Evolutionary conservation across 352 stramenopile species (phyloP).

Genomic region (Globisporangium okanoganense): DNA sequence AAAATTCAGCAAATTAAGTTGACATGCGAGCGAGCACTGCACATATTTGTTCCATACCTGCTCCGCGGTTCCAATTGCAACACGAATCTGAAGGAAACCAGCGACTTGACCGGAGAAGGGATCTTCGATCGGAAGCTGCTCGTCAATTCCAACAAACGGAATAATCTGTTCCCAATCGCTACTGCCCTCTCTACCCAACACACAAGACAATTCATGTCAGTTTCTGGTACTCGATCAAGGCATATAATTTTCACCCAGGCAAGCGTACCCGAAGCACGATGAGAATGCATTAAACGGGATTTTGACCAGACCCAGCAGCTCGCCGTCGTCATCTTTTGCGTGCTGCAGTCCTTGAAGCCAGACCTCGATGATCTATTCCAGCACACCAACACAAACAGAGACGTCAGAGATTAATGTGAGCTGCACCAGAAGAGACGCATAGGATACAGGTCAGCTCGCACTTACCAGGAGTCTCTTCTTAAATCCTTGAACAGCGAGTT

Average conservation of each 20-base stretch:
- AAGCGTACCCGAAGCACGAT: slow-evolving; percentile 25
- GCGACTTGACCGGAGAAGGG: slow-evolving; percentile 29
- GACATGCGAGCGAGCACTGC: background rate
- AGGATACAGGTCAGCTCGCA: background rate
- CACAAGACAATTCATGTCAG: background rate
- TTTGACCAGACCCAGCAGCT: slow-evolving; percentile 35
- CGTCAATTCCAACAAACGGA: slow-evolving; percentile 31
- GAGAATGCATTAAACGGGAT: slow-evolving; percentile 22
- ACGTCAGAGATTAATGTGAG: background rate
- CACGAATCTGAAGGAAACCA: slow-evolving; percentile 30
- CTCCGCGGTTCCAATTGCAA: slow-evolving; percentile 48
- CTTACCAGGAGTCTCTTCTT: slow-evolving; percentile 30
- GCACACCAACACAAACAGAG: background rate
- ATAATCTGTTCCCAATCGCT: slow-evolving; percentile 10
- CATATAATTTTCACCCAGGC: background rate
- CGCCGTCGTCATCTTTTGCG: slow-evolving; percentile 7
- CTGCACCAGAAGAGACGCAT: background rate
- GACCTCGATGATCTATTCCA: slow-evolving; percentile 37
- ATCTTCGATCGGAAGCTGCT: slow-evolving; percentile 34
- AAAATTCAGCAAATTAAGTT: background rate
- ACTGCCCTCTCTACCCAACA: background rate
- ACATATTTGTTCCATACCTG: slow-evolving; percentile 25
- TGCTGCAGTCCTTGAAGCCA: slow-evolving; percentile 24
- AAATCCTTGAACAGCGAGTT: slow-evolving; percentile 20
- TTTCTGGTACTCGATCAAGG: background rate